A percentile compares a stretch with the other conserved stretches of the same genome.
phyloP scores from a whole-genome alignment of 306 rosid genomes.

The Gleditsia sinensis region DNA sequence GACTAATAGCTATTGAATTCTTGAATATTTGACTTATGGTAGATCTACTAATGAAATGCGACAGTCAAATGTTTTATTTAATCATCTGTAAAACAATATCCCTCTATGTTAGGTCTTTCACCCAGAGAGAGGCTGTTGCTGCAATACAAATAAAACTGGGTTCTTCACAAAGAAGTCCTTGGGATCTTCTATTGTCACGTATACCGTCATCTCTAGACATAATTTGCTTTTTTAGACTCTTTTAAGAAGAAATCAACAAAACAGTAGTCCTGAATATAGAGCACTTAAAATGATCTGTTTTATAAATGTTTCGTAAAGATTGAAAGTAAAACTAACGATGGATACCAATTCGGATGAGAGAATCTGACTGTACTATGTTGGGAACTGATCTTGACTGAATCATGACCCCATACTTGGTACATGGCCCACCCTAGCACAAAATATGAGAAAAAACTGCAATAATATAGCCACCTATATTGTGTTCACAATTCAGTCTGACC shows the following conservation, averaged over 20 bases:
- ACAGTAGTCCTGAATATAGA: slow-evolving; percentile 11
- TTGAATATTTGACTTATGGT: background rate
- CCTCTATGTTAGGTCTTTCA: background rate
- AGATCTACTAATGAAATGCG: slow-evolving; percentile 12
- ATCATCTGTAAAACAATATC: background rate
- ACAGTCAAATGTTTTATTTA: background rate
- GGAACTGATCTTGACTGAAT: slow-evolving; percentile 23
- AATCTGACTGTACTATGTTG: background rate
- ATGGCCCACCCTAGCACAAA: background rate
- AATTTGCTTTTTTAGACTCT: background rate
- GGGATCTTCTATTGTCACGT: background rate
- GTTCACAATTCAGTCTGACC: background rate
- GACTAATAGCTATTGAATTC: background rate
- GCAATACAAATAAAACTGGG: background rate
- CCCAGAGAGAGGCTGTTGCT: background rate
- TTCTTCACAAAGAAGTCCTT: background rate
- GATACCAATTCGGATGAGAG: background rate
- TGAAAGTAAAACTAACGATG: background rate
- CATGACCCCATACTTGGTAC: slow-evolving; percentile 20
- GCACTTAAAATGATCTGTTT: background rate
- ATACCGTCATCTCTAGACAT: too few relatives aligned
- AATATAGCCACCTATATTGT: background rate
- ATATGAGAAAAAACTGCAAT: slow-evolving; percentile 14
- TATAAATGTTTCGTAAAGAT: slow-evolving; percentile 8
- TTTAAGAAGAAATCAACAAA: background rate